phyloP scores from a whole-genome alignment of 2,329 filamentous ascomycete genomes.

The Fusarium beomiforme region DNA sequence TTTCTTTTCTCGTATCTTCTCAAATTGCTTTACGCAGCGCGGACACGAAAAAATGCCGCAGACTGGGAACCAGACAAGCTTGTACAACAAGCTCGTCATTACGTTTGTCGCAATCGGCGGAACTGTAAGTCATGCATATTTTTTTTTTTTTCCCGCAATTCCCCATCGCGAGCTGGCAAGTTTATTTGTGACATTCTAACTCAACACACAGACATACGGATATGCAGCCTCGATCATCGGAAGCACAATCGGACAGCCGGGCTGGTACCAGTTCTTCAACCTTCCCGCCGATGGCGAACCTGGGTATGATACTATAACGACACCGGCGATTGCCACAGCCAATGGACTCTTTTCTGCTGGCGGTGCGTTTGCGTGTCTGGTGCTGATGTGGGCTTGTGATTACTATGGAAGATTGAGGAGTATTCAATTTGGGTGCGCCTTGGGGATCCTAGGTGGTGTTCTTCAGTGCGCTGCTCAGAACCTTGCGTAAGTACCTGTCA shows the following conservation, averaged over 20 bases:
- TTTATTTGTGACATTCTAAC: not conserved
- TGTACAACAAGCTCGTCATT: constrained; percentile 49
- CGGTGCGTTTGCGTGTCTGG: constrained; percentile 57
- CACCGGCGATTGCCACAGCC: constrained; percentile 57
- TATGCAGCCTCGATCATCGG: constrained; percentile 61
- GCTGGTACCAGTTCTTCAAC: constrained; percentile 61
- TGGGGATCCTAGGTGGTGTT: constrained; percentile 57
- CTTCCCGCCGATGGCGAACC: constrained; percentile 54
- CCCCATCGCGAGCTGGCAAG: not conserved
- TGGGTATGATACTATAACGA: constrained; percentile 58
- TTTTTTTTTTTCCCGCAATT: not conserved
- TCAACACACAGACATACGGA: constrained; percentile 55
- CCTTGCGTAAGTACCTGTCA: constrained; percentile 46
- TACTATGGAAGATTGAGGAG: constrained; percentile 54
- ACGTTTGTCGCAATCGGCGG: constrained; percentile 49
- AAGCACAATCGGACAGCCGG: constrained; percentile 62
- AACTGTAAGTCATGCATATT: constrained; percentile 37
- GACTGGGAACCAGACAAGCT: constrained; percentile 38
- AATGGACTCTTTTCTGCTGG: constrained; percentile 61
- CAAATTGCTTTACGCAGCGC: not conserved
- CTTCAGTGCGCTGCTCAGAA: constrained; percentile 57
- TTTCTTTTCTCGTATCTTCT: not conserved
- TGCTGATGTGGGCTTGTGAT: constrained; percentile 61
- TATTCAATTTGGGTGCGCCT: constrained; percentile 57
- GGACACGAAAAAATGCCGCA: constrained; percentile 9